These are phyloP conservation scores for Epichloe scottii DNA, from an alignment of 2,329 filamentous ascomycete genomes.

Conservation along the genomic window DNA sequence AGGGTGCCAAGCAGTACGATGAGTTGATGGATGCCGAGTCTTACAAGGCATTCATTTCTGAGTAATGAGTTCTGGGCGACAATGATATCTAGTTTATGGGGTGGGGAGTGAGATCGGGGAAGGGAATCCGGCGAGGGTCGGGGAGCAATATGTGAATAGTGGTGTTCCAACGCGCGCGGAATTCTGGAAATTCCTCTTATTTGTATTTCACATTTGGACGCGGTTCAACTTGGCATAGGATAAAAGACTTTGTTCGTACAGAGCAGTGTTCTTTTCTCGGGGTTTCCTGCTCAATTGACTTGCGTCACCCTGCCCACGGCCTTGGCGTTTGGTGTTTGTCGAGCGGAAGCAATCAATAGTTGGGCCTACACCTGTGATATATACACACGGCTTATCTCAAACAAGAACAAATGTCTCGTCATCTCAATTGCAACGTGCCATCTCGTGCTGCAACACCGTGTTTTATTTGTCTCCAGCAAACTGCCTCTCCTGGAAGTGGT, in stretches of 20 bases:
- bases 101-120: background rate
- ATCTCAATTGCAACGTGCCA: background rate
- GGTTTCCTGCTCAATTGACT: too few relatives aligned
- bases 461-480: background rate
- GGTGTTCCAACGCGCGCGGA: background rate
- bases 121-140: too few relatives aligned
- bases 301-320: too few relatives aligned
- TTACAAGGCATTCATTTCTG: conserved; percentile 60
- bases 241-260: background rate
- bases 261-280: background rate
- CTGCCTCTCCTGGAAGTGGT: background rate
- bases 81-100: background rate
- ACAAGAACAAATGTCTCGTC: background rate
- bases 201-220: conserved; percentile 1
- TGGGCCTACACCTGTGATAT: background rate
- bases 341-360: background rate
- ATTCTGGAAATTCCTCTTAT: background rate
- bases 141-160: background rate
- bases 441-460: background rate
- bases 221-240: conserved; percentile 7
- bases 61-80: conserved; percentile 3
- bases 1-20: conserved; percentile 55
- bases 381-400: background rate
- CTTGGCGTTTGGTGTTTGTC: background rate
- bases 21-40: conserved; percentile 62